A percentile compares a stretch with the other conserved stretches of the same genome.
phyloP scores from a whole-genome alignment of 768 basidiomycete genomes.

The Collybiopsis luxurians region DNA sequence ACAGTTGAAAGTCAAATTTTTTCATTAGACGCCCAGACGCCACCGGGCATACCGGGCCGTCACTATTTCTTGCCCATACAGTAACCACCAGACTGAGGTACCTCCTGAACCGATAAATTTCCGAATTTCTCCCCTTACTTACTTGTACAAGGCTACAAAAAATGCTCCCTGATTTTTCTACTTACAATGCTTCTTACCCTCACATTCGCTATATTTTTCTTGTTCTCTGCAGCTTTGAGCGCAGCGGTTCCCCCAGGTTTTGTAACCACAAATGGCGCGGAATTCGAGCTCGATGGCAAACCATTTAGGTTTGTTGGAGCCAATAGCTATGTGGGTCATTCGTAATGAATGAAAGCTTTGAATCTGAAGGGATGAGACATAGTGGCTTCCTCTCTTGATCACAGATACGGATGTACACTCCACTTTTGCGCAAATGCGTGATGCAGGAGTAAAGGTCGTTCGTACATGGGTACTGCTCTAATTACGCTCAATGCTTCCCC shows the following conservation, averaged over 20 bases:
- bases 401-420: constrained; percentile 43
- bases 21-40: too few species aligned
- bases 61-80: too few species aligned
- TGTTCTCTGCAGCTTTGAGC: background rate
- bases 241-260: constrained; percentile 35
- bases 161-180: background rate
- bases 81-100: too few species aligned
- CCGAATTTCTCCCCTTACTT: too few species aligned
- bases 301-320: constrained; percentile 56
- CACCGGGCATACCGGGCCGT: background rate
- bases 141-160: too few species aligned
- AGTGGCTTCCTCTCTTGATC: constrained; percentile 59
- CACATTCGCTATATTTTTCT: background rate
- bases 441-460: constrained; percentile 48
- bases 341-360: too few species aligned
- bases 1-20: background rate
- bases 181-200: background rate
- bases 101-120: too few species aligned
- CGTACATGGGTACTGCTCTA: constrained; percentile 45
- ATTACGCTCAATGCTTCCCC: too few species aligned
- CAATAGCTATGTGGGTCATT: constrained; percentile 50
- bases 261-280: constrained; percentile 37
- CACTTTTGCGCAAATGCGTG: constrained; percentile 48
- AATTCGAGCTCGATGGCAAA: constrained; percentile 47
- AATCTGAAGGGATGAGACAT: background rate